These are phyloP conservation scores for Quambalaria eucalypti DNA, from an alignment of 1,284 basidiomycete species.

Conservation along the genomic window DNA sequence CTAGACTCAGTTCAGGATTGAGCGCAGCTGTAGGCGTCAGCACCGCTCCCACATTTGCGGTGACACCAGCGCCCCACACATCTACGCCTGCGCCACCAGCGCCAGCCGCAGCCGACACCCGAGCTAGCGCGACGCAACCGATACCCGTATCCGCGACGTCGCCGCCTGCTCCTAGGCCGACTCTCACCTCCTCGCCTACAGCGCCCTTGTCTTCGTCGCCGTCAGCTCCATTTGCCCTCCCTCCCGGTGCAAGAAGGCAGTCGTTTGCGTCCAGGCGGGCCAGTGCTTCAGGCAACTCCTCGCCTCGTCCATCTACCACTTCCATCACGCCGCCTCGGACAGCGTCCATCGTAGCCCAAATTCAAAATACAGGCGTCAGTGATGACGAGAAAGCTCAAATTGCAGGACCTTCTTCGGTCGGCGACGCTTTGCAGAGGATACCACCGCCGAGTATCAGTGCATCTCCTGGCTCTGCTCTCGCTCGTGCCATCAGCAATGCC, in stretches of 20 bases:
- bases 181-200: background rate
- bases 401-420: too few relatives aligned
- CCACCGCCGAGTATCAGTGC: background rate
- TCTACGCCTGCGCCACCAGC: slow-evolving; percentile 10
- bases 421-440: background rate
- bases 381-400: too few relatives aligned
- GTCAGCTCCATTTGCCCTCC: slow-evolving; percentile 28
- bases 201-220: slow-evolving; percentile 1
- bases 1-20: slow-evolving; percentile 15
- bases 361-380: too few relatives aligned
- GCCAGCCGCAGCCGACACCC: too few relatives aligned
- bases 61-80: slow-evolving; percentile 10
- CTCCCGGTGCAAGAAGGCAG: slow-evolving; percentile 21
- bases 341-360: too few relatives aligned
- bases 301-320: slow-evolving; percentile 9
- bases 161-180: background rate
- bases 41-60: background rate
- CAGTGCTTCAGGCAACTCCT: slow-evolving; percentile 16
- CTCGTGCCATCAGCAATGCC: slow-evolving; percentile 75
- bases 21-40: background rate
- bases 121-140: too few relatives aligned
- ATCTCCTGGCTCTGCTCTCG: slow-evolving; percentile 44
- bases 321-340: too few relatives aligned
- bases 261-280: slow-evolving; percentile 11
- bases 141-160: too few relatives aligned